phyloP scores from a whole-genome alignment of 23 red algal genomes.

The Rhodosorus marinus region DNA sequence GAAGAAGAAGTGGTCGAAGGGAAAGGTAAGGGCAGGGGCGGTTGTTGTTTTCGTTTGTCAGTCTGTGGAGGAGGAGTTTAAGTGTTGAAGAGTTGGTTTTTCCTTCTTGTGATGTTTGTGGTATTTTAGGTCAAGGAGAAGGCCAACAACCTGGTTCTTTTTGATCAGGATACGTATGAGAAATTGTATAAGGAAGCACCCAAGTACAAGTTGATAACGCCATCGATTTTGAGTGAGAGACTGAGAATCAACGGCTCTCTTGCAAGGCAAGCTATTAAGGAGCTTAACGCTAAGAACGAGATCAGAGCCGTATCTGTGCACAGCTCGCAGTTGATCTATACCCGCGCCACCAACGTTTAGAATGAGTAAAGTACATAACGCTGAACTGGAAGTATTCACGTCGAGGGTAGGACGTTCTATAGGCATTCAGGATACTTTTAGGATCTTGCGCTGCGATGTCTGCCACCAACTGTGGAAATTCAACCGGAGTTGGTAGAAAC shows the following conservation, averaged over 20 bases:
- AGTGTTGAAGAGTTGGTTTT: background rate
- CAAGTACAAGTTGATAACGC: slow-evolving; percentile 98
- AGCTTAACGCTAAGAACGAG: slow-evolving; percentile 85
- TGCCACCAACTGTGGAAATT: too few relatives aligned
- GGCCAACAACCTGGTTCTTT: slow-evolving; percentile 76
- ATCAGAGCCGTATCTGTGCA: slow-evolving; percentile 79
- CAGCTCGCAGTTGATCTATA: slow-evolving; percentile 68
- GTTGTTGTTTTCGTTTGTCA: background rate
- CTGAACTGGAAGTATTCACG: too few relatives aligned
- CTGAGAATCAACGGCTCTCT: slow-evolving; percentile 96
- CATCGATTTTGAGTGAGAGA: slow-evolving; percentile 78
- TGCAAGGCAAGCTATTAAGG: slow-evolving; percentile 79
- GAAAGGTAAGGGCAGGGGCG: slow-evolving; percentile 45
- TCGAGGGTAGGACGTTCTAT: too few relatives aligned
- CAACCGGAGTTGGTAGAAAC: too few relatives aligned
- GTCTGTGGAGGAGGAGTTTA: background rate
- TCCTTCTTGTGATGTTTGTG: background rate
- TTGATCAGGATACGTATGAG: slow-evolving; percentile 93
- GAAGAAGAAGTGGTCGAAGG: slow-evolving; percentile 99
- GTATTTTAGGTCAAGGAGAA: slow-evolving; percentile 63
- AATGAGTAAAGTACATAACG: too few relatives aligned
- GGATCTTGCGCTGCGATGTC: too few relatives aligned
- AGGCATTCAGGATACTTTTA: too few relatives aligned
- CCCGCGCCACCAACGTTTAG: slow-evolving; percentile 72
- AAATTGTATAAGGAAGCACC: slow-evolving; percentile 85